Evolutionary conservation across 495 filamentous ascomycete genomes (phyloP).

Genomic region (Tuber umbilicatum): DNA sequence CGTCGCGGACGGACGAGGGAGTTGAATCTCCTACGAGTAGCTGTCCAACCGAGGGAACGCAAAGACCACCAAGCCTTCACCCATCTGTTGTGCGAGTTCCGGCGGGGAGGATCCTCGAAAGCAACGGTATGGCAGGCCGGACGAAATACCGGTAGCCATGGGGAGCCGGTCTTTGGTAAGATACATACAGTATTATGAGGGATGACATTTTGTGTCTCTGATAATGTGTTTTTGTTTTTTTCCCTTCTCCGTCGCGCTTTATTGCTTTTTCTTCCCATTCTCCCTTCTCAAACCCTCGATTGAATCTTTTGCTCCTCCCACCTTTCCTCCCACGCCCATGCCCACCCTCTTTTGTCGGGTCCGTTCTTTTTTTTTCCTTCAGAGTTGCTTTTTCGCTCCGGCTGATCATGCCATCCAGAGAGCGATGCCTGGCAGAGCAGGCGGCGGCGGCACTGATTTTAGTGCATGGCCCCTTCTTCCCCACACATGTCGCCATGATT

Average conservation of each 20-base stretch:
- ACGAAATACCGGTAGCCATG: not conserved
- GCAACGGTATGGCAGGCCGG: not conserved
- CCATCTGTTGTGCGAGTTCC: not conserved
- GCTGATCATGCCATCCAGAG: slow-evolving; percentile 30
- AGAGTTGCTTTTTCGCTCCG: slow-evolving; percentile 15
- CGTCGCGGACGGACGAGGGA: not conserved
- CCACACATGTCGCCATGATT: slow-evolving; percentile 37
- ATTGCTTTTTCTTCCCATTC: not conserved
- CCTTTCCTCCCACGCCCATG: slow-evolving; percentile 15
- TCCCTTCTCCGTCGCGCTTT: not conserved
- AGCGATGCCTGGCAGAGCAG: not conserved
- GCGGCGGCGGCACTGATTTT: not conserved
- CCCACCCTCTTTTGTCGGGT: slow-evolving; percentile 5
- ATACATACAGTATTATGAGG: not conserved
- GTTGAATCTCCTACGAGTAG: not conserved
- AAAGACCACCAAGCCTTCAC: not conserved
- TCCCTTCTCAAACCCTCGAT: slow-evolving; percentile 1
- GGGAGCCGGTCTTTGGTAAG: not conserved
- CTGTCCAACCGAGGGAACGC: not conserved
- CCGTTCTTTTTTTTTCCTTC: not conserved
- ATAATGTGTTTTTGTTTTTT: not conserved
- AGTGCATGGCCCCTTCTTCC: slow-evolving; percentile 20
- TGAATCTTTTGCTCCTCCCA: slow-evolving; percentile 22
- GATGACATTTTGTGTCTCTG: not conserved
- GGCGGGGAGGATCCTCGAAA: not conserved